These are phyloP conservation scores for Intubia oerlemansii DNA, from an alignment of 2,329 filamentous ascomycete species.

Conservation along the genomic window DNA sequence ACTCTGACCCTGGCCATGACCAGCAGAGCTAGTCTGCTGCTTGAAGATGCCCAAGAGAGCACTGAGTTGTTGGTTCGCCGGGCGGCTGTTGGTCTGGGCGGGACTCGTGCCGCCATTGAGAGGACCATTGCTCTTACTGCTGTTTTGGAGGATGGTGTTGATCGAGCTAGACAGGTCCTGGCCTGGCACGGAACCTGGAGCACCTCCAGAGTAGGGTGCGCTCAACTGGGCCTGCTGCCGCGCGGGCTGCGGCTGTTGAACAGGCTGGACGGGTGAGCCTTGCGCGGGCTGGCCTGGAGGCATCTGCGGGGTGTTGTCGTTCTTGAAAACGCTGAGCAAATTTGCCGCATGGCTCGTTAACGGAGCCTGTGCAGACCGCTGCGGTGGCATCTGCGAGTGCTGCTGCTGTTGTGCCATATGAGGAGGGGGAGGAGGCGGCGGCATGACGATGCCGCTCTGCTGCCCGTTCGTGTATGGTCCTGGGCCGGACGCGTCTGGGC, in stretches of 20 bases:
- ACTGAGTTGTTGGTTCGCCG: too few relatives aligned
- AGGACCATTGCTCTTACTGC: conserved; percentile 1
- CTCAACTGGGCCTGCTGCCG: background rate
- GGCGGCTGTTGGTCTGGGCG: background rate
- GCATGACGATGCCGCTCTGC: conserved; percentile 1
- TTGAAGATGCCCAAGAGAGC: conserved; percentile 20
- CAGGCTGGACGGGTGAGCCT: conserved; percentile 2
- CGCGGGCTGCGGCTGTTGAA: background rate
- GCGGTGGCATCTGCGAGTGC: too few relatives aligned
- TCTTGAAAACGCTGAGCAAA: conserved; percentile 21
- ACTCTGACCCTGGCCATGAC: background rate
- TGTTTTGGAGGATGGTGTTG: conserved; percentile 1
- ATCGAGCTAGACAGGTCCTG: background rate
- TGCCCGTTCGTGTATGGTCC: conserved; percentile 15
- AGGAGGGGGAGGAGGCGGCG: conserved; percentile 11
- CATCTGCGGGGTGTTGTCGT: conserved; percentile 4
- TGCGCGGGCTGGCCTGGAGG: conserved; percentile 1
- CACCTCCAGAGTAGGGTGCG: background rate
- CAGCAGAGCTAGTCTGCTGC: conserved; percentile 9
- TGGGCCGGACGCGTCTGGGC: too few relatives aligned
- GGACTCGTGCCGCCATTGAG: too few relatives aligned
- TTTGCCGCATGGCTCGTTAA: background rate
- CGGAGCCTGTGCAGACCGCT: background rate
- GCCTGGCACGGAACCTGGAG: background rate
- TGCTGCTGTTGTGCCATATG: too few relatives aligned